A percentile compares a stretch with the other conserved stretches of the same genome.
These are phyloP conservation scores for Pontederia crassipes DNA, from an alignment of 176 grass and related monocot genomes.

Conservation along the genomic window DNA sequence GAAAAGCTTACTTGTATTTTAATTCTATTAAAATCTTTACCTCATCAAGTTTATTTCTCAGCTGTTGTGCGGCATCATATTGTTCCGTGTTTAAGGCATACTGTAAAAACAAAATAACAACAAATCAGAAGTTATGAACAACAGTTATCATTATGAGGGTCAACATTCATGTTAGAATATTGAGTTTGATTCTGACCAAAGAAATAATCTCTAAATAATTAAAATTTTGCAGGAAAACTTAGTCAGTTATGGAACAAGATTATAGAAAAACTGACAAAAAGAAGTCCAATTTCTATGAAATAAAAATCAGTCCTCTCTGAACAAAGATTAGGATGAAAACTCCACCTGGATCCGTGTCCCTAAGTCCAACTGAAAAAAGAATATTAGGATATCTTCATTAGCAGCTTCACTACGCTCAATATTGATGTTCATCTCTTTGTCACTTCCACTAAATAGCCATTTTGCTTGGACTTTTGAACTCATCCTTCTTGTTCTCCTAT, in stretches of 20 bases:
- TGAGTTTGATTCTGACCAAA: too few species aligned
- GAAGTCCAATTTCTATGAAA: not conserved
- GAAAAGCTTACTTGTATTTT: slow-evolving; percentile 8
- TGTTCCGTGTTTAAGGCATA: slow-evolving; percentile 90
- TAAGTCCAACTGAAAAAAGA: slow-evolving; percentile 92
- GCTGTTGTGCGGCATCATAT: slow-evolving; percentile 81
- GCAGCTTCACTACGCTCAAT: slow-evolving; percentile 85
- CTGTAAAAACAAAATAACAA: slow-evolving; percentile 36
- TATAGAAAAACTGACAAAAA: not conserved
- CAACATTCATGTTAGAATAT: too few species aligned
- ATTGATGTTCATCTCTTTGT: slow-evolving; percentile 39
- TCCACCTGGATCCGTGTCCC: slow-evolving; percentile 70
- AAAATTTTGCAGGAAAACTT: too few species aligned
- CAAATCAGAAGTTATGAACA: not conserved
- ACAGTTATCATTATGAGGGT: too few species aligned
- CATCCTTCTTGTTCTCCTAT: slow-evolving; percentile 11
- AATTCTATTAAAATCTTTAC: slow-evolving; percentile 26
- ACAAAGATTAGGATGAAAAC: slow-evolving; percentile 1
- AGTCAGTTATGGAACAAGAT: too few species aligned
- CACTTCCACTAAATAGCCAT: slow-evolving; percentile 45
- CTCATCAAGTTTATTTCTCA: slow-evolving; percentile 83
- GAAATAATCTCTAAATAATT: too few species aligned
- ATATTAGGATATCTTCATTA: slow-evolving; percentile 89
- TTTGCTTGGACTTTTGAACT: slow-evolving; percentile 19
- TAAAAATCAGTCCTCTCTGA: not conserved